Base-by-base conservation (phyloP, 495 filamentous ascomycete genomes). In the Emericellopsis terricola region DNA sequence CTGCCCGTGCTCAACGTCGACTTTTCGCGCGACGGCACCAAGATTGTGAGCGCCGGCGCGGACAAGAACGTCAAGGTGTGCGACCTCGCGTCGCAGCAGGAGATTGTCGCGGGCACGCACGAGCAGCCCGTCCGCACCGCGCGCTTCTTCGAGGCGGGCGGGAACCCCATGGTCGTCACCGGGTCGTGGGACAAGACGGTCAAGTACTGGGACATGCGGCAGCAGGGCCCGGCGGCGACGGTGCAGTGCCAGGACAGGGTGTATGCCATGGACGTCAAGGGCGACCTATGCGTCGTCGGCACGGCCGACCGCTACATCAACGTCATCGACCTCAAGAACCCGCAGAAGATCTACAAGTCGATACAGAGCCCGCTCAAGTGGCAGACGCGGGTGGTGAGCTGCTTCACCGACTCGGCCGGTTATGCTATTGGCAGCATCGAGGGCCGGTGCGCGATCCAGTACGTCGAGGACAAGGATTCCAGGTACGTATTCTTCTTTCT, bases 151-250 rank as follows among this genome's bases (percentile, higher is more conserved):
- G 64, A 69, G 45, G 64, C 51, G 34, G 61, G 57, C 42, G 56
- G 59, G 28, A 50, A 52, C 36, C 76, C 60, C 42, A 73, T 89
- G 50, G 64, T 94, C 19, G 74, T 86, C 16, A 89, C 87, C 1
- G 87, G 87, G 23, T 85, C 79, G 2, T 96, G 87, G 87, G 87
- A 96, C 59, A 91, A 89, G 62, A 89, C 75, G 1, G 60, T 96
- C 53, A 93, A 89, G 52, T 92, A 87, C 59, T 96, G 87, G 87
- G 87, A 96, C 51, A 52, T 93, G 31, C 75, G 84, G 13, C 62
- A 69, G 40, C 53, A 59, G 23, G 29, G 29, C 14, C 69, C 81
- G 4, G 71, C 76, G 19, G 80, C 64, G 1, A 53, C 59, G 6
- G 37, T 94, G 15, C 55, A 63, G 5, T 78, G 75, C 44, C 75